Evolutionary conservation across 306 rosid genomes (phyloP).

Genomic region (Clitoria ternatea): DNA sequence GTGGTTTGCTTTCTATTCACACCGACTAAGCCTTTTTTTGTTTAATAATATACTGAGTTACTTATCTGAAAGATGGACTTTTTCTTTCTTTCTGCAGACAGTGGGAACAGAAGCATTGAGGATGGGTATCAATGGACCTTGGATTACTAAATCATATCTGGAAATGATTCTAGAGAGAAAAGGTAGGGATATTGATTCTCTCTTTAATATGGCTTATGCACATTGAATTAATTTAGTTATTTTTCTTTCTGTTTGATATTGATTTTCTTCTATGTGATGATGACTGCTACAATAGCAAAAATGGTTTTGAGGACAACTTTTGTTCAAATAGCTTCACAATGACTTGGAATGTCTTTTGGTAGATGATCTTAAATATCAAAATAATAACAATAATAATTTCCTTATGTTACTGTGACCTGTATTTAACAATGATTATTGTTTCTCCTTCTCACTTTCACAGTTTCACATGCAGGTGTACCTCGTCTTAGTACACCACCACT

Average conservation of each 20-base stretch:
- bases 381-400: not conserved
- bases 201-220: not conserved
- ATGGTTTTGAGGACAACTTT: not conserved
- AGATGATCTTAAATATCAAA: conserved; percentile 20
- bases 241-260: not conserved
- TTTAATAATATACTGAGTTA: conserved; percentile 3
- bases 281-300: conserved; percentile 14
- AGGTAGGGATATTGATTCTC: conserved; percentile 46
- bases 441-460: conserved; percentile 16
- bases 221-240: conserved; percentile 1
- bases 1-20: conserved; percentile 4
- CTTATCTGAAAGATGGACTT: conserved; percentile 15
- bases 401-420: not conserved
- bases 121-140: conserved; percentile 72
- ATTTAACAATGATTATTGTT: conserved; percentile 17
- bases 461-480: conserved; percentile 80
- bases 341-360: conserved; percentile 4
- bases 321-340: not conserved
- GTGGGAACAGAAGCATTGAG: conserved; percentile 90
- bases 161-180: conserved; percentile 96
- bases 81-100: conserved; percentile 61
- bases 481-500: conserved; percentile 98
- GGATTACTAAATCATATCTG: conserved; percentile 96
- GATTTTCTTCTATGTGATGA: not conserved
- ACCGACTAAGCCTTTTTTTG: not conserved